A percentile compares a stretch with the other conserved stretches of the same genome.
Conservation (phyloP, 768 basidiomycete genomes). For the Auriscalpium microsporum region DNA sequence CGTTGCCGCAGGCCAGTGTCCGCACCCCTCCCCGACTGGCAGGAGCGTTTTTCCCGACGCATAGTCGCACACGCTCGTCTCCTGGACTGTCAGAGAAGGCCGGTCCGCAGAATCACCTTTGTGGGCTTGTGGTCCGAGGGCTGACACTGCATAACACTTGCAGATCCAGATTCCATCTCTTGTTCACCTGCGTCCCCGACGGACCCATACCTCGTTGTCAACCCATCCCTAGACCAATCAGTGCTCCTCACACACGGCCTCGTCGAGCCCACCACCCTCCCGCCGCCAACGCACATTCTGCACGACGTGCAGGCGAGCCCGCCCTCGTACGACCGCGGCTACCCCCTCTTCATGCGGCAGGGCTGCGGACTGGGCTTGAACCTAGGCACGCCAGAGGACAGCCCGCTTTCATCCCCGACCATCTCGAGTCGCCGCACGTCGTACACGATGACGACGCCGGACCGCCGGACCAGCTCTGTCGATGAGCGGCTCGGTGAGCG, state of each 20-base stretch:
- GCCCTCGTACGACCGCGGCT: background rate
- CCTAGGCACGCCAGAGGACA: background rate
- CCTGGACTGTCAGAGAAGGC: background rate
- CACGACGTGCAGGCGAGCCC: constrained; percentile 6
- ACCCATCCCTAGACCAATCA: constrained; percentile 13
- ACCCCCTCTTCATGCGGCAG: background rate
- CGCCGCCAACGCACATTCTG: constrained; percentile 7
- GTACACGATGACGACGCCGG: background rate
- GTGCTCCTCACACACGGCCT: constrained; percentile 10
- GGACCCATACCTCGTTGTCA: constrained; percentile 13
- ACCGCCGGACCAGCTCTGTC: background rate
- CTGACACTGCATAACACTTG: background rate
- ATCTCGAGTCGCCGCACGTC: no score
- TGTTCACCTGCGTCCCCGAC: background rate
- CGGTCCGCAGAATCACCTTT: background rate
- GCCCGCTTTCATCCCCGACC: background rate
- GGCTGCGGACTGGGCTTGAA: background rate
- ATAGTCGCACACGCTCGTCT: no score
- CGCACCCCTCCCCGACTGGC: background rate
- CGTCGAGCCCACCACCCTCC: constrained; percentile 5
- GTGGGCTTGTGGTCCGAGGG: background rate
- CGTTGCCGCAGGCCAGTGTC: background rate
- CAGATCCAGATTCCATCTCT: no score
- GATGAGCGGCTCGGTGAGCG: background rate
- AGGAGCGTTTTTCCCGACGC: no score